Conservation (phyloP, 805 yeast genomes). For the Candida argentea region DNA sequence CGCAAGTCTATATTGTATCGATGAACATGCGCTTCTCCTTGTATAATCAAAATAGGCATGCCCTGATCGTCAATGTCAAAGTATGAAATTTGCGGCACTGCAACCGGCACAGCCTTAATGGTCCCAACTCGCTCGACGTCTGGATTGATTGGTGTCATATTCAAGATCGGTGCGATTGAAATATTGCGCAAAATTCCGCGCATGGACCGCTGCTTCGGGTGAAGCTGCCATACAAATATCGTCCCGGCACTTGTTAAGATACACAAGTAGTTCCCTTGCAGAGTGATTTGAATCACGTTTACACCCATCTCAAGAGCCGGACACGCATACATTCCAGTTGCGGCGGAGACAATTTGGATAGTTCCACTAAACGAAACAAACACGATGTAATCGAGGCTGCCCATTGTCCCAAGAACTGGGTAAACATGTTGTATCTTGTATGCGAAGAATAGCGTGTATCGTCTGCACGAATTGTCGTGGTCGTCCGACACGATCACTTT, state of each 20-base stretch:
- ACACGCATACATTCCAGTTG: conserved; percentile 33
- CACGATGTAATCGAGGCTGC: conserved; percentile 34
- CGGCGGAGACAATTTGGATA: conserved; percentile 33
- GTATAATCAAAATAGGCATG: conserved; percentile 31
- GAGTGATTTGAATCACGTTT: conserved; percentile 29
- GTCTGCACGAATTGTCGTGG: conserved; percentile 18
- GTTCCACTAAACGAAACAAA: conserved; percentile 52
- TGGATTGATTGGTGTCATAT: too few species aligned
- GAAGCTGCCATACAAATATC: conserved; percentile 42
- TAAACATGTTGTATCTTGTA: conserved; percentile 39
- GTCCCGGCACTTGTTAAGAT: conserved; percentile 43
- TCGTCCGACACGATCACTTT: conserved; percentile 35
- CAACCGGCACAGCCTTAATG: conserved; percentile 19
- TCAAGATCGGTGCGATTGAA: conserved; percentile 45
- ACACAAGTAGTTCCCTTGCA: conserved; percentile 23
- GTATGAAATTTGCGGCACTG: too few species aligned
- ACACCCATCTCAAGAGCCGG: conserved; percentile 47
- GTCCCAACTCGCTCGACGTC: conserved; percentile 6
- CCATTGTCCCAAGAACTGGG: conserved; percentile 15
- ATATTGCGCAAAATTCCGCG: conserved; percentile 29
- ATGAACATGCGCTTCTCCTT: conserved; percentile 25
- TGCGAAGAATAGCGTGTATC: conserved; percentile 32
- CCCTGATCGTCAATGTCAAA: conserved; percentile 29
- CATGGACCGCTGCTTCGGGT: conserved; percentile 8
- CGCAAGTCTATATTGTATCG: conserved; percentile 30